Evolutionary conservation across 257 asterid genomes (phyloP), one percentile per base, ranked within the genome.

Genomic region (Eucommia ulmoides): DNA sequence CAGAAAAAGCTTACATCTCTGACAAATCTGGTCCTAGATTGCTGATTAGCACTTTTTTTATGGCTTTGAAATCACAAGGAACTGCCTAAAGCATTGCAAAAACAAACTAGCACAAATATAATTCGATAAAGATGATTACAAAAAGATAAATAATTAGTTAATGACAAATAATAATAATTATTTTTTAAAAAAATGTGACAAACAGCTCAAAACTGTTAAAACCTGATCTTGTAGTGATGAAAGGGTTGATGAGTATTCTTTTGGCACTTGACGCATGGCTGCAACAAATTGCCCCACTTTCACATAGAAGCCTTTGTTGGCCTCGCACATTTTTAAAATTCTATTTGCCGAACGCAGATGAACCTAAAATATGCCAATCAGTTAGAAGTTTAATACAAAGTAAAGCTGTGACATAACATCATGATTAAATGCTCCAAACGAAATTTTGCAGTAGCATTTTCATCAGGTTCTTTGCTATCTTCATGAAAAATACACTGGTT

Each of bases 261-360:
- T 76, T 9, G 96, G 96, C 45, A 82, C 86, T 73, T 81, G 93
- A 42, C 86, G 75, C 72, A 83, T 54, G 26, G 94, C 80, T 35
- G 96, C 87, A 49, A 73, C 84, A 71, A 82, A 89, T 74, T 89
- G 98, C 61, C 94, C 96, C 24, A 89, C 97, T 77, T 88, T 88
- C 50, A 88, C 89, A 62, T 88, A 88, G 70, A 89, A 76, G 57
- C 97, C 97, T 73, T 56, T 76, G 72, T 89, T 89, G 66, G 77
- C 60, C 55, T n/a, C n/a, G n/a, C n/a, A 89, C 52, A 89, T 58
- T 45, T 54, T 64, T 58, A 76, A 59, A 51, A 84, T 65, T 67
- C 93, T 70, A 62, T 69, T 68, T 20, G 98, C 98, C 20, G 94
- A 82, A 52, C 98, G 75, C 44, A 73, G 74, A 75, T 89, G 94